phyloP scores from a whole-genome alignment of 2,329 filamentous ascomycete genomes.

The Penicillium verrucosum region DNA sequence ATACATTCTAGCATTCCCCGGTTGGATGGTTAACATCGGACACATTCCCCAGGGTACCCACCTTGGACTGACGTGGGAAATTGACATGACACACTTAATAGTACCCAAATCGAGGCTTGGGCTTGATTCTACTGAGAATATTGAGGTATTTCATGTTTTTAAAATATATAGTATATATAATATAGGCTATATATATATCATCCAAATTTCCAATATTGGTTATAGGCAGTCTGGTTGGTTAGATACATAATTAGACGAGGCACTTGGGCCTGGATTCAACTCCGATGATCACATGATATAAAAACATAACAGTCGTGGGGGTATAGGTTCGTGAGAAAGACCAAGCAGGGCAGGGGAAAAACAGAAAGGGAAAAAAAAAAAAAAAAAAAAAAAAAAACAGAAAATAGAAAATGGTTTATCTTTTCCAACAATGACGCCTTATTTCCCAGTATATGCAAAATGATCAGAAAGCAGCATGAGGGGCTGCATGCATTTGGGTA shows the following conservation, averaged over 20 bases:
- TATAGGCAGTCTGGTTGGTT: slow-evolving; percentile 2
- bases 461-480: slow-evolving; percentile 3
- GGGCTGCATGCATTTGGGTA: slow-evolving; percentile 2
- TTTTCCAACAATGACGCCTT: slow-evolving; percentile 16
- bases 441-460: slow-evolving; percentile 14
- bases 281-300: slow-evolving; percentile 4
- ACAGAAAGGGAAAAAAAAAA: neutral
- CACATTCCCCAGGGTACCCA: neutral
- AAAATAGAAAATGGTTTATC: neutral
- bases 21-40: neutral
- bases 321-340: slow-evolving; percentile 4
- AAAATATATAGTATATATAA: neutral
- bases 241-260: neutral
- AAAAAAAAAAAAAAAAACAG: neutral
- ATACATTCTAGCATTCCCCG: neutral
- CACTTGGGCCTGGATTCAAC: neutral
- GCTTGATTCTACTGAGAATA: neutral
- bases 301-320: slow-evolving; percentile 2
- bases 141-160: neutral
- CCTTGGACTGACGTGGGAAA: neutral
- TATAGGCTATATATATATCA: too few species aligned
- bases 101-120: neutral
- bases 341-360: neutral
- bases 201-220: neutral
- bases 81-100: neutral